A percentile compares a stretch with the other conserved stretches of the same genome.
Evolutionary conservation across 2,329 filamentous ascomycete genomes (phyloP).

Genomic region (Colletotrichum gigasporum): DNA sequence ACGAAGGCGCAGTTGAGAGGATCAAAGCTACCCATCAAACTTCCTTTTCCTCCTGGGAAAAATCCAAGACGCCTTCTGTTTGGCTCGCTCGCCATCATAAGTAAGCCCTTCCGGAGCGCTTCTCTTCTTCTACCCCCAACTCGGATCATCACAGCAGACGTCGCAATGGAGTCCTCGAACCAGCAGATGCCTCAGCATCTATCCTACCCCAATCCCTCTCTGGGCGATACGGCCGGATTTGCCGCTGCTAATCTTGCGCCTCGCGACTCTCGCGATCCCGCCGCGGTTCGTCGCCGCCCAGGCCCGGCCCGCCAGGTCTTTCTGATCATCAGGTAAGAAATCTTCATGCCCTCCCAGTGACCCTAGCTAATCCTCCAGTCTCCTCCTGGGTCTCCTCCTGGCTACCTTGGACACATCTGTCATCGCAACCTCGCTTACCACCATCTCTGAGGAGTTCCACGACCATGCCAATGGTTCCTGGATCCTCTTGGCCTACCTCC

Average conservation of each 20-base stretch:
- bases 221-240: slow-evolving; percentile 35
- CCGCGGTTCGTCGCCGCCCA: neutral
- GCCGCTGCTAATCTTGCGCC: slow-evolving; percentile 1
- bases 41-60: neutral
- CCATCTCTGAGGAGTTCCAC: slow-evolving; percentile 61
- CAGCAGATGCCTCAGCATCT: slow-evolving; percentile 24
- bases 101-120: neutral
- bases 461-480: slow-evolving; percentile 63
- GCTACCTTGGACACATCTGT: slow-evolving; percentile 68
- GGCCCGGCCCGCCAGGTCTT: slow-evolving; percentile 37
- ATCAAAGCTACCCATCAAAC: neutral
- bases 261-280: neutral
- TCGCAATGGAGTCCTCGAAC: slow-evolving; percentile 5
- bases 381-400: slow-evolving; percentile 61
- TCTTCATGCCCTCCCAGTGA: neutral
- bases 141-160: neutral
- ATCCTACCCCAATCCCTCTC: slow-evolving; percentile 37
- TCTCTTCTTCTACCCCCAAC: too few species aligned
- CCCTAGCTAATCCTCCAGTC: slow-evolving; percentile 18
- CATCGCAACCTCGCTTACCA: slow-evolving; percentile 66
- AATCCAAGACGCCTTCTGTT: neutral
- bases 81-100: neutral
- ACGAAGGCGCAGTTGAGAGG: neutral
- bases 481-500: slow-evolving; percentile 64
- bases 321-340: slow-evolving; percentile 47